Percentiles rank a stretch among this genome's conserved stretches.
phyloP scores from a whole-genome alignment of 495 filamentous ascomycete genomes.

The Penicillium arizonense region DNA sequence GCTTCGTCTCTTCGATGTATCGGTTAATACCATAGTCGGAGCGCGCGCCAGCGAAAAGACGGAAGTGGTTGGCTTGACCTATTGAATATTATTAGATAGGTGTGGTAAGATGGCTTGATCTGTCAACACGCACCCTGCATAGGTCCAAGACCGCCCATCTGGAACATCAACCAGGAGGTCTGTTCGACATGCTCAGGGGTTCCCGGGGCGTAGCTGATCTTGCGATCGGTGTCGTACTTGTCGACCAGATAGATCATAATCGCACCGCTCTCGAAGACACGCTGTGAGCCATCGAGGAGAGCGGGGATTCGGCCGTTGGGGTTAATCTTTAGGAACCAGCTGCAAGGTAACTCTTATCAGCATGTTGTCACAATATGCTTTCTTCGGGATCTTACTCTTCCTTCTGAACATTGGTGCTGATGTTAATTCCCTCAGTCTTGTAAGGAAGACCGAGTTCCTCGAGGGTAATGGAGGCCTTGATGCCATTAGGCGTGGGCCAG shows the following conservation, averaged over 20 bases:
- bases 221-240: constrained; percentile 44
- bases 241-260: constrained; percentile 48
- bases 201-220: constrained; percentile 42
- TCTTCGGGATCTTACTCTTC: constrained; percentile 43
- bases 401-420: constrained; percentile 69
- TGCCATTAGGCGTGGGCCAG: constrained; percentile 38
- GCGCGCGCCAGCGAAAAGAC: constrained; percentile 31
- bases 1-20: constrained; percentile 37
- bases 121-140: constrained; percentile 29
- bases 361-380: neutral
- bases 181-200: constrained; percentile 43
- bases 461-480: constrained; percentile 74
- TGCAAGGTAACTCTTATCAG: neutral
- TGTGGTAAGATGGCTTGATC: neutral
- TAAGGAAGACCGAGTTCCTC: constrained; percentile 77
- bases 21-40: constrained; percentile 43
- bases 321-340: constrained; percentile 82
- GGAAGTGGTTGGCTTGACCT: constrained; percentile 47
- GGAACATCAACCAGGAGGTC: constrained; percentile 46
- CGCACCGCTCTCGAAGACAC: constrained; percentile 48
- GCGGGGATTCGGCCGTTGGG: constrained; percentile 90
- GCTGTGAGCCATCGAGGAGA: constrained; percentile 41
- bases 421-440: constrained; percentile 58
- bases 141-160: constrained; percentile 41
- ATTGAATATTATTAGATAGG: neutral